These are phyloP conservation scores for Paraphaeosphaeria sporulosa DNA, from an alignment of 2,329 filamentous ascomycete genomes.

Conservation along the genomic window DNA sequence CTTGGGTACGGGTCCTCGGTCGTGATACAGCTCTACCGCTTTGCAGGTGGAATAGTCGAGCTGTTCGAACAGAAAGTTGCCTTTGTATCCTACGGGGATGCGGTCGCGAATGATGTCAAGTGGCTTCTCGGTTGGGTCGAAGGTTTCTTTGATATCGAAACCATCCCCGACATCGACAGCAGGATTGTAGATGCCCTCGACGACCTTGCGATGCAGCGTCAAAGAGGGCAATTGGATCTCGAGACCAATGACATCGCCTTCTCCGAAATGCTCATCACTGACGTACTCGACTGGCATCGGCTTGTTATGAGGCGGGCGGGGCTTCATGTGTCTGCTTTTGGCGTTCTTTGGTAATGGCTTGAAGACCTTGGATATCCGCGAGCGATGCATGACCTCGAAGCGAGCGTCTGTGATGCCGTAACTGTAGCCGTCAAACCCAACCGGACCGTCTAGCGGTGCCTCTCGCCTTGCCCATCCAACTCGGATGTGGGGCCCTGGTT, in stretches of 20 bases:
- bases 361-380: conserved; percentile 87
- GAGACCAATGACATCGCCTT: conserved; percentile 93
- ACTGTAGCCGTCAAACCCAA: conserved; percentile 90
- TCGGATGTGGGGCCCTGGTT: conserved; percentile 71
- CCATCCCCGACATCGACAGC: conserved; percentile 73
- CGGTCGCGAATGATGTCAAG: conserved; percentile 92
- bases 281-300: conserved; percentile 54
- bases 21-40: conserved; percentile 75
- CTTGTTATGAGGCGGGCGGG: conserved; percentile 44
- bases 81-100: conserved; percentile 92
- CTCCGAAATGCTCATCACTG: conserved; percentile 77
- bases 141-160: conserved; percentile 56
- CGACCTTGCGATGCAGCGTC: conserved; percentile 84
- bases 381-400: conserved; percentile 93
- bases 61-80: conserved; percentile 91
- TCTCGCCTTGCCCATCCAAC: conserved; percentile 87
- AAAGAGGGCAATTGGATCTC: conserved; percentile 91
- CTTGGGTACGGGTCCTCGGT: conserved; percentile 60
- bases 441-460: conserved; percentile 81
- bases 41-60: conserved; percentile 89
- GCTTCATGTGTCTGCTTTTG: conserved; percentile 51
- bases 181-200: conserved; percentile 86
- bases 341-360: conserved; percentile 48
- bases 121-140: conserved; percentile 58
- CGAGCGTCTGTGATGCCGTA: conserved; percentile 90